Base-by-base conservation (phyloP, 2,329 filamentous ascomycete species). In the Lomentospora prolificans region DNA sequence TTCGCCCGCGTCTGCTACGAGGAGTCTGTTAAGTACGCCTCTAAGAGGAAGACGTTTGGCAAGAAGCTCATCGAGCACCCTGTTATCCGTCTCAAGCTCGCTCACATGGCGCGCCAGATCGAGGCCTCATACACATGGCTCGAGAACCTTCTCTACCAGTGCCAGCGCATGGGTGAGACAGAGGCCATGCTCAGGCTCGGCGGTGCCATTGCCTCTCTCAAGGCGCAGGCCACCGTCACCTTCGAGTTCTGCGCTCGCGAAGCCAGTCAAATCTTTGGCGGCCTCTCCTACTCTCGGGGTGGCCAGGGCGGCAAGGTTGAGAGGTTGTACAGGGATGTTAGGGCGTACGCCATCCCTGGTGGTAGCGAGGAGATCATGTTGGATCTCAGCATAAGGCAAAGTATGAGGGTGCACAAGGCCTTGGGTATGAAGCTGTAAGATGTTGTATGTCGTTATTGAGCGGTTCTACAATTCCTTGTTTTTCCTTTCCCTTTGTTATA, bases 321-420 rank as follows among this genome's bases (percentile, higher is more conserved):
- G 82, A 77, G 94, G 58, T 74, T 99, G 64, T 97, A 97, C 72
- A 82, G 94, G 60, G 94, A 99, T 70, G 94, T 97, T 14, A 81
- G 94, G 63, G 94, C 94, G 0, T 97, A 99, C 70, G 92, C 94
- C 60, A 92, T 99, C 63, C 94, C 94, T 3, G 94, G 94, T 65
- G 94, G 94, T 24, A 90, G 85, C 62, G 92, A 99, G 75, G 94
- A 99, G 80, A 99, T 99, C 62, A 99, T 99, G 94, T 76, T 97
- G 62, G 94, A 99, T 70, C 72, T 99, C 66, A 95, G 89, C 73
- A 95, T 99, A 70, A 80, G 92, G 64, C 91, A 96, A 78, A 87
- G 86, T 60, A 70, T 96, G 76, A 85, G 83, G 69, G 94, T 99
- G 56, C 89, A 90, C 64, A 86, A 96, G 79, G 85, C 85, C 60